Evolutionary conservation across 139 green algal genomes (phyloP), one percentile per base, ranked within the genome.

Genomic region (Zygnema cylindricum): DNA sequence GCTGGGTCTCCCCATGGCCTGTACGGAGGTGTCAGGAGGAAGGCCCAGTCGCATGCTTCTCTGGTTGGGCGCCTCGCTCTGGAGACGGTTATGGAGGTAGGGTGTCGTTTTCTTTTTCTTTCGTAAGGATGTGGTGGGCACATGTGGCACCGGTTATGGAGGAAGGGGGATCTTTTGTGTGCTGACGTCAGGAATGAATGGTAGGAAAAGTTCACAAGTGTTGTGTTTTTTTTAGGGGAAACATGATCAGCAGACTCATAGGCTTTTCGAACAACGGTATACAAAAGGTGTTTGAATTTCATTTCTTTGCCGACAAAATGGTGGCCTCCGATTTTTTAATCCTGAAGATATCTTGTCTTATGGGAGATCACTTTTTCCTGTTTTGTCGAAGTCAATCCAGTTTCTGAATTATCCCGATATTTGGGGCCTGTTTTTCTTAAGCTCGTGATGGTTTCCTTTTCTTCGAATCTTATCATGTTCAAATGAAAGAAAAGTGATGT

Each of bases 81-180:
- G 7, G 42, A 87, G 0, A 43, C 42, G 54, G 82, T 87, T 32
- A 86, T 86, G 78, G 78, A 86, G 78, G 78, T 86, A 1, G 38
- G 78, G n/a, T n/a, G n/a, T n/a, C n/a, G n/a, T n/a, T n/a, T n/a
- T 32, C 22, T 30, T 69, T 84, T 11, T 1, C 2, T 35, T 33
- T 54, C 54, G 25, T 1, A 16, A 33, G 76, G 41, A 84, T 54
- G 36, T 54, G 57, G 30, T 33, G 71, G 21, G 7, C 36, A 16
- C 21, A 41, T 79, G 36, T n/a, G 71, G 16, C 71, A 11, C 3
- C 7, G 36, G 16, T 3, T 16, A 16, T 3, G 7, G 71, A 79
- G 71, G 49, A 63, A 16, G 16, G 16, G 49, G 16, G 49, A 63
- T 7, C 49, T 25, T 16, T 63, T 7, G 49, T 25, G 49, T 63